These are phyloP conservation scores for Aspergillus hancockii DNA, from an alignment of 495 filamentous ascomycete species.

Conservation along the genomic window DNA sequence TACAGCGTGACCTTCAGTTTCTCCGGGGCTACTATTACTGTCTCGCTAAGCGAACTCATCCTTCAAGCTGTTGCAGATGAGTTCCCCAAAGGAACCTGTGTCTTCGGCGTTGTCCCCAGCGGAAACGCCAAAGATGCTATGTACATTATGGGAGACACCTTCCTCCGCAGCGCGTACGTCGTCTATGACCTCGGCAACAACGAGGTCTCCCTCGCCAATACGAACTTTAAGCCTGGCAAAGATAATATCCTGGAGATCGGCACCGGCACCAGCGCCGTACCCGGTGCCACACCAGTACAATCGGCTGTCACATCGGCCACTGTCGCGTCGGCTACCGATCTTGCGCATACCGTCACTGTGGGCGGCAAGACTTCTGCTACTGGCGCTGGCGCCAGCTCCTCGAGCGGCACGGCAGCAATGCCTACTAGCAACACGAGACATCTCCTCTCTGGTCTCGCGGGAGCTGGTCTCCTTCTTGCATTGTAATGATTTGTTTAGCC, in stretches of 20 bases:
- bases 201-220: slow-evolving; percentile 74
- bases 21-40: slow-evolving; percentile 37
- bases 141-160: slow-evolving; percentile 80
- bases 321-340: not conserved
- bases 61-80: slow-evolving; percentile 9
- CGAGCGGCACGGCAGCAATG: slow-evolving; percentile 16
- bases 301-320: not conserved
- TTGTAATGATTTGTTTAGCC: slow-evolving; percentile 10
- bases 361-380: not conserved
- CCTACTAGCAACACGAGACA: slow-evolving; percentile 23
- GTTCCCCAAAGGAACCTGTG: slow-evolving; percentile 44
- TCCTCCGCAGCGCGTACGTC: slow-evolving; percentile 85
- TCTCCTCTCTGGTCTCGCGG: slow-evolving; percentile 25
- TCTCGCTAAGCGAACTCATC: slow-evolving; percentile 30
- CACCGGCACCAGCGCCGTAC: slow-evolving; percentile 60
- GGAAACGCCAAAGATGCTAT: slow-evolving; percentile 40
- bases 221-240: slow-evolving; percentile 68
- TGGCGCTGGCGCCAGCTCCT: slow-evolving; percentile 10
- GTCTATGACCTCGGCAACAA: slow-evolving; percentile 86
- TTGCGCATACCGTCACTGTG: slow-evolving; percentile 6
- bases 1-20: slow-evolving; percentile 69
- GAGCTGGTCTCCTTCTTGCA: slow-evolving; percentile 24
- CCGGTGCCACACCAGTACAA: slow-evolving; percentile 61
- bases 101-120: slow-evolving; percentile 68
- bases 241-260: slow-evolving; percentile 69